A percentile compares a stretch with the other conserved stretches of the same genome.
Conservation (phyloP, 2,329 filamentous ascomycete species). For the Fusarium sp. region DNA sequence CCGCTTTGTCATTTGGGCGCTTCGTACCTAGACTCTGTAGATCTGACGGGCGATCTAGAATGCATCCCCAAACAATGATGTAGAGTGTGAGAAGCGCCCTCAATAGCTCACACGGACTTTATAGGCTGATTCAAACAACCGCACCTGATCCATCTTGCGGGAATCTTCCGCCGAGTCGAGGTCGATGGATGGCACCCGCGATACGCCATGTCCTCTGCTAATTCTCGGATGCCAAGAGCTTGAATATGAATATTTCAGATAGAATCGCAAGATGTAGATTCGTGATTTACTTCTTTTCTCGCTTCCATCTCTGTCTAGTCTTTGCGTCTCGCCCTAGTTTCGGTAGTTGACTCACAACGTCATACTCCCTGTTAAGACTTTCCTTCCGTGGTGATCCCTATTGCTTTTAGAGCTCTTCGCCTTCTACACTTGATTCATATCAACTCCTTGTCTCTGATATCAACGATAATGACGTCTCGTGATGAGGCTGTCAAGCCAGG, state of each 20-base stretch:
- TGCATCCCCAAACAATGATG: background rate
- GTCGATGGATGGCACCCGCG: background rate
- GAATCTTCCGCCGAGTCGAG: background rate
- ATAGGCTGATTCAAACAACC: background rate
- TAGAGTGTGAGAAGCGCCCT: background rate
- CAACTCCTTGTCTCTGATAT: background rate
- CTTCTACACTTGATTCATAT: too few species aligned
- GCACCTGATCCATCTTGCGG: background rate
- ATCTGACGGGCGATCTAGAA: background rate
- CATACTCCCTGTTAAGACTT: too few species aligned
- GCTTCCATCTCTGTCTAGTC: background rate
- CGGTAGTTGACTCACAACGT: background rate
- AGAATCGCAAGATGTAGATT: background rate
- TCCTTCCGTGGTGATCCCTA: too few species aligned
- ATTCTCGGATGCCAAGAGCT: background rate
- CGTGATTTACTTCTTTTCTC: background rate
- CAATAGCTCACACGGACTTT: background rate
- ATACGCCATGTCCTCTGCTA: background rate
- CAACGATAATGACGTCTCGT: background rate
- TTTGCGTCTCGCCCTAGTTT: background rate
- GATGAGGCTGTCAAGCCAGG: background rate
- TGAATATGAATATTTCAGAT: background rate
- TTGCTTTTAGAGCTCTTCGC: too few species aligned
- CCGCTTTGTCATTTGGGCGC: too few species aligned
- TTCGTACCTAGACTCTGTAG: too few species aligned